Base-by-base conservation (phyloP, 768 basidiomycete species). In the Russula griseocarnosa region DNA sequence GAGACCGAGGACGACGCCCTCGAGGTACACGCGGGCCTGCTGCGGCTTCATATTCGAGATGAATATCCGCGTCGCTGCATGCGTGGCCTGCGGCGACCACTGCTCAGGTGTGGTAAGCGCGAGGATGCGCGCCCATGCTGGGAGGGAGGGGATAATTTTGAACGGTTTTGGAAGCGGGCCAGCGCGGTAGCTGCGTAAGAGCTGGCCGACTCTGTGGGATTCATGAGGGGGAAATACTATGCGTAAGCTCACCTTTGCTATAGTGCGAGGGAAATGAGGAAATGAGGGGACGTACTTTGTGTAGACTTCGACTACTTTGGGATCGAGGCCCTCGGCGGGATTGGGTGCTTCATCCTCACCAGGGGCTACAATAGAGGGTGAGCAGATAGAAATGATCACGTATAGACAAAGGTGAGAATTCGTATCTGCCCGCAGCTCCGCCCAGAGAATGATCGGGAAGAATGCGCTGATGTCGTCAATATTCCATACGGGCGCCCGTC, bases 21-120 rank as follows among this genome's bases (percentile, higher is more conserved):
- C 86, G 61, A 97, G 81, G 77, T 92, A 99, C 16, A 98, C 79
- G 70, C 95, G 90, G 8, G 92, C 94, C 74, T 98, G 94, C 50
- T 86, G 83, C 9, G 95, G 95, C 73, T 98, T 98, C 85, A 99
- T 90, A 69, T 88, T 97, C 10, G 97, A 96, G 49, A 98, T 90
- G 71, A 98, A 95, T 58, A 95, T 95, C 68, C 88, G 87, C 22
- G 96, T 97, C 16, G 96, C 96, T 28, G 93, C 94, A 65, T 88
- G 86, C 66, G 92, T 94, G 1, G 95, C 95, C 74, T 98, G 94
- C 0, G 97, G 91, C 1, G 93, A 92, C 97, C 97, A 98, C 70
- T 86, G 83, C 76, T 94, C 88, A 1, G 97, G 97, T 59, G 82
- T 82, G 16, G 97, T 98, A 51, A 98, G 82, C 30, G 95, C 92